Evolutionary conservation across 2,329 filamentous ascomycete genomes (phyloP).

Genomic region (Nemania abortiva): DNA sequence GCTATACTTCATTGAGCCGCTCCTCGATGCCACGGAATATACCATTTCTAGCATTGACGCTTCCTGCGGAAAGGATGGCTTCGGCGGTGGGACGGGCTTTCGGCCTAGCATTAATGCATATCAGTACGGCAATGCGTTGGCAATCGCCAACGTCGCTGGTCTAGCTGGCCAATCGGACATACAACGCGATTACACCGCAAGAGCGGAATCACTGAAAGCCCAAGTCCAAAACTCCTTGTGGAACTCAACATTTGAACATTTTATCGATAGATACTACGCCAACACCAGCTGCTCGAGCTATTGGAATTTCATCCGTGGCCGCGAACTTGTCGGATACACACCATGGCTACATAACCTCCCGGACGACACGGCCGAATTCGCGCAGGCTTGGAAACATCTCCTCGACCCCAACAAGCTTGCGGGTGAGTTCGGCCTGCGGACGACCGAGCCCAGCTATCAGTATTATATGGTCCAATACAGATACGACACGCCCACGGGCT

Average conservation of each 20-base stretch:
- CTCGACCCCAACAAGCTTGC: constrained; percentile 18
- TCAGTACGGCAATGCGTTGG: constrained; percentile 34
- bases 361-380: constrained; percentile 17
- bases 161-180: constrained; percentile 20
- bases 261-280: constrained; percentile 31
- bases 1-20: constrained; percentile 30
- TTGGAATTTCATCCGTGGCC: constrained; percentile 35
- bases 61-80: constrained; percentile 29
- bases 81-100: constrained; percentile 26
- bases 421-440: constrained; percentile 26
- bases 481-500: constrained; percentile 16
- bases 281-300: constrained; percentile 27
- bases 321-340: constrained; percentile 28
- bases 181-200: constrained; percentile 23
- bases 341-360: constrained; percentile 34
- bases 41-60: constrained; percentile 35
- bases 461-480: constrained; percentile 35
- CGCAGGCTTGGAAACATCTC: constrained; percentile 31
- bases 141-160: constrained; percentile 30
- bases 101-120: constrained; percentile 35
- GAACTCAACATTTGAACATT: constrained; percentile 34
- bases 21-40: constrained; percentile 32
- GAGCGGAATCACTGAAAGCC: constrained; percentile 25
- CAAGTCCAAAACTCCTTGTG: constrained; percentile 26
- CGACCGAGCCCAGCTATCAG: constrained; percentile 32